A percentile compares a stretch with the other conserved stretches of the same genome.
Conservation (phyloP, 768 basidiomycete species). For the Botryobasidium botryosum region DNA sequence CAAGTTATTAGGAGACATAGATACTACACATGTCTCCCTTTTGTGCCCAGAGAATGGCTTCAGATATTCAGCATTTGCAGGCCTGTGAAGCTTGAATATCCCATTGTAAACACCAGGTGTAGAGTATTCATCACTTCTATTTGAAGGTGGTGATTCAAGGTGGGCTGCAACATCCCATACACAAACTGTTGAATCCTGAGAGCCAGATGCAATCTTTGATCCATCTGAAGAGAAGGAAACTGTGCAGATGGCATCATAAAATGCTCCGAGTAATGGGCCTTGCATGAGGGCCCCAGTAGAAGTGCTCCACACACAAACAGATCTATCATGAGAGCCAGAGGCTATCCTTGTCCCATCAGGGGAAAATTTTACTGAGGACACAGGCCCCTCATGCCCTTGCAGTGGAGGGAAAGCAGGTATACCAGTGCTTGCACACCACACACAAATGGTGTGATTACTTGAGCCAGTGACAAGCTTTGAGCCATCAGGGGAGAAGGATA, state of each 20-base stretch:
- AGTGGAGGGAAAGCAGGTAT: neutral
- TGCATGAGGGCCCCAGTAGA: neutral
- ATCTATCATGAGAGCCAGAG: slow-evolving; percentile 6
- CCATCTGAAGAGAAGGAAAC: slow-evolving; percentile 4
- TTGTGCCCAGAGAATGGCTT: no score
- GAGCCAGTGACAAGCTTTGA: slow-evolving; percentile 3
- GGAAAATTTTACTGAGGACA: slow-evolving; percentile 5
- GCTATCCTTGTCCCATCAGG: slow-evolving; percentile 7
- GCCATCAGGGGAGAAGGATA: slow-evolving; percentile 5
- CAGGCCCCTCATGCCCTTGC: neutral
- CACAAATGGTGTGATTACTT: slow-evolving; percentile 2
- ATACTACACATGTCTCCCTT: no score
- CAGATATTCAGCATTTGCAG: no score
- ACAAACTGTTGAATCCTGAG: no score
- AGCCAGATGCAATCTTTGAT: no score
- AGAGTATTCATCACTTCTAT: no score
- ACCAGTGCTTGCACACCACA: slow-evolving; percentile 7
- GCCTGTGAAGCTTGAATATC: no score
- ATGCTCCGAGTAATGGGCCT: neutral
- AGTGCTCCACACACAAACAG: slow-evolving; percentile 5
- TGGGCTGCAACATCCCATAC: no score
- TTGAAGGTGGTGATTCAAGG: no score
- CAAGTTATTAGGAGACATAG: no score
- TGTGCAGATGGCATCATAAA: neutral
- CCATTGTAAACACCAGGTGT: no score